Percentiles rank a stretch among this genome's conserved stretches.
Conservation (phyloP, 2,329 filamentous ascomycete genomes). For the Aspergillus fijiensis region DNA sequence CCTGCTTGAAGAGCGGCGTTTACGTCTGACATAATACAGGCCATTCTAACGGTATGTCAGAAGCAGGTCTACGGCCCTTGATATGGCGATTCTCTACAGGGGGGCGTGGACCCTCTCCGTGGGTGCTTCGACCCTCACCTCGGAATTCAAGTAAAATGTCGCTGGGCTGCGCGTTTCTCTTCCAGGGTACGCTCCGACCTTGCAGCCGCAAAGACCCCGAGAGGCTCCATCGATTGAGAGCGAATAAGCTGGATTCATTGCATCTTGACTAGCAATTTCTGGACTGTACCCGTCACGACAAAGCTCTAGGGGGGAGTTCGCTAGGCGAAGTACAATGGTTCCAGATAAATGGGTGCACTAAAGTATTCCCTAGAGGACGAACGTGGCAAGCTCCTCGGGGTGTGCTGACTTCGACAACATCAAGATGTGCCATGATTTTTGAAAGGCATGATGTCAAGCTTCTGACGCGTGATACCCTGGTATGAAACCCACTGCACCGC, state of each 20-base stretch:
- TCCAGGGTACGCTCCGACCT: too few relatives aligned
- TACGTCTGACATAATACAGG: too few relatives aligned
- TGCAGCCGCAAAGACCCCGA: not conserved
- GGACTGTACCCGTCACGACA: not conserved
- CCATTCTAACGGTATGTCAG: too few relatives aligned
- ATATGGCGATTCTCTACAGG: too few relatives aligned
- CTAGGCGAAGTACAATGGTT: not conserved
- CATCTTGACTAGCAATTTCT: slow-evolving; percentile 6
- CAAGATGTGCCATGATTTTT: not conserved
- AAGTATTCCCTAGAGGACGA: not conserved
- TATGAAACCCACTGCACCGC: too few relatives aligned
- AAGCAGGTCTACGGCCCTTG: too few relatives aligned
- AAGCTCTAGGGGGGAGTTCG: not conserved
- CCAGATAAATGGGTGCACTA: not conserved
- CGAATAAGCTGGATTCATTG: not conserved
- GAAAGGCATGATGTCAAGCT: slow-evolving; percentile 1
- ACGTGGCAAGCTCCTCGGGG: not conserved
- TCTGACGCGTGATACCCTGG: not conserved
- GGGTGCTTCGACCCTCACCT: too few relatives aligned
- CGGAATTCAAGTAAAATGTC: too few relatives aligned
- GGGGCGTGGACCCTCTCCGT: too few relatives aligned
- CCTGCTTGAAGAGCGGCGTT: too few relatives aligned
- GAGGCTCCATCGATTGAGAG: not conserved
- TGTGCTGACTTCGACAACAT: slow-evolving; percentile 2
- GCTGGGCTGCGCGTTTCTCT: too few relatives aligned